Evolutionary conservation across 768 basidiomycete genomes (phyloP).

Genomic region (Mycena indigotica): DNA sequence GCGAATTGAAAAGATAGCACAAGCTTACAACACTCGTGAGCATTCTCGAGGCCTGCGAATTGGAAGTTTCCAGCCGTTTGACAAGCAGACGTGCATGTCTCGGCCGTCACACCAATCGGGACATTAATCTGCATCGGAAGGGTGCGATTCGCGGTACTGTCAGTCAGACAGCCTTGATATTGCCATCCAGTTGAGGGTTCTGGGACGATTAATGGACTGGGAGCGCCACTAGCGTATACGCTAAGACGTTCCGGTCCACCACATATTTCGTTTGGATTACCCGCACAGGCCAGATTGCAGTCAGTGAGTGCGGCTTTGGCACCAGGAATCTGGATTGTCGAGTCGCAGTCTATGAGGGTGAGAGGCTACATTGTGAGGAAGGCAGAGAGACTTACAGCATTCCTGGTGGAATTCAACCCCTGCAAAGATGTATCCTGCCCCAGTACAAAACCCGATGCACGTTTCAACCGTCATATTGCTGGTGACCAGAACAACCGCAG

Average conservation of each 20-base stretch:
- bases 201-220: constrained; percentile 51
- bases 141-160: constrained; percentile 36
- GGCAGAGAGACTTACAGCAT: constrained; percentile 46
- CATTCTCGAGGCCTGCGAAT: constrained; percentile 49
- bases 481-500: constrained; percentile 42
- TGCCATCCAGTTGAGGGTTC: constrained; percentile 50
- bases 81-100: constrained; percentile 53
- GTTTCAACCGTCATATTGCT: constrained; percentile 54
- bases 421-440: constrained; percentile 50
- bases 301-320: constrained; percentile 45
- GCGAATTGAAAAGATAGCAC: background rate
- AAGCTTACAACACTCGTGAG: constrained; percentile 52
- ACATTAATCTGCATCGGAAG: constrained; percentile 40
- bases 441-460: constrained; percentile 41
- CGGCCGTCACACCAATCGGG: constrained; percentile 47
- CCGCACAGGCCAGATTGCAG: constrained; percentile 56
- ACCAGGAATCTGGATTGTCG: constrained; percentile 52
- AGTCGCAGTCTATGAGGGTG: constrained; percentile 57
- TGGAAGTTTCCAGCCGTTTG: constrained; percentile 40
- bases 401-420: constrained; percentile 67
- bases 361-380: background rate
- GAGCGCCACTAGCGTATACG: constrained; percentile 55
- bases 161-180: constrained; percentile 65
- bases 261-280: constrained; percentile 55
- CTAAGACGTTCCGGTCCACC: constrained; percentile 55